These are phyloP conservation scores for Pisolithus marmoratus DNA, from an alignment of 768 basidiomycete genomes.

Conservation along the genomic window DNA sequence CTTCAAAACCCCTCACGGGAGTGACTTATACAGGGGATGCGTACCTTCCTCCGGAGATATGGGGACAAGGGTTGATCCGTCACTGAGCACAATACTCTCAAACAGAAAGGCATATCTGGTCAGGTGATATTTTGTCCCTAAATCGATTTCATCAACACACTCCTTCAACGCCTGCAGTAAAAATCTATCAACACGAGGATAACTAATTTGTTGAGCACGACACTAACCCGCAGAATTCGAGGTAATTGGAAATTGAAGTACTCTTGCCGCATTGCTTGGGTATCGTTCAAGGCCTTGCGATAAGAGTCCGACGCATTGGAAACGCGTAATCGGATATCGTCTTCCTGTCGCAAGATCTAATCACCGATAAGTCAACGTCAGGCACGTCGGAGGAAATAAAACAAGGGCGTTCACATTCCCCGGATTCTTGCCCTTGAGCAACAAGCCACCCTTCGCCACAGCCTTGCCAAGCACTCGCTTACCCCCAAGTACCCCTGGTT, in stretches of 20 bases:
- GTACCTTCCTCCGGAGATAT: constrained; percentile 65
- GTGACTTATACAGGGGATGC: constrained; percentile 10
- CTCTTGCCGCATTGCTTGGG: constrained; percentile 88
- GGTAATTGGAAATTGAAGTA: constrained; percentile 98
- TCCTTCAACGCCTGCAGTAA: constrained; percentile 75
- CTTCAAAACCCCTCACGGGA: constrained; percentile 2
- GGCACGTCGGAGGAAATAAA: constrained; percentile 5
- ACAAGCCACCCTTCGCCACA: constrained; percentile 82
- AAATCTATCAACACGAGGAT: constrained; percentile 1
- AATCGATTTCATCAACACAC: constrained; percentile 91
- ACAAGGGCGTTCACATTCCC: constrained; percentile 55
- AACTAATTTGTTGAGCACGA: constrained; percentile 6
- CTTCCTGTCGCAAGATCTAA: constrained; percentile 88
- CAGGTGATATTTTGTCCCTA: constrained; percentile 97
- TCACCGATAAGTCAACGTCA: constrained; percentile 5
- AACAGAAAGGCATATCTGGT: constrained; percentile 92
- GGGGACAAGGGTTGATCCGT: constrained; percentile 78
- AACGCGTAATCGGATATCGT: constrained; percentile 85
- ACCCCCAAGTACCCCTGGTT: constrained; percentile 54
- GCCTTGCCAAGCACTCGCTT: constrained; percentile 88
- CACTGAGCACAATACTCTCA: constrained; percentile 84
- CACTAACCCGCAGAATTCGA: constrained; percentile 80
- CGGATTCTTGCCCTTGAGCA: constrained; percentile 90
- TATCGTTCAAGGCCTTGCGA: constrained; percentile 84
- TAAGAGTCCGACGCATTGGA: constrained; percentile 84